Evolutionary conservation across 2,329 filamentous ascomycete species (phyloP).

Genomic region (Dissoconium aciculare): DNA sequence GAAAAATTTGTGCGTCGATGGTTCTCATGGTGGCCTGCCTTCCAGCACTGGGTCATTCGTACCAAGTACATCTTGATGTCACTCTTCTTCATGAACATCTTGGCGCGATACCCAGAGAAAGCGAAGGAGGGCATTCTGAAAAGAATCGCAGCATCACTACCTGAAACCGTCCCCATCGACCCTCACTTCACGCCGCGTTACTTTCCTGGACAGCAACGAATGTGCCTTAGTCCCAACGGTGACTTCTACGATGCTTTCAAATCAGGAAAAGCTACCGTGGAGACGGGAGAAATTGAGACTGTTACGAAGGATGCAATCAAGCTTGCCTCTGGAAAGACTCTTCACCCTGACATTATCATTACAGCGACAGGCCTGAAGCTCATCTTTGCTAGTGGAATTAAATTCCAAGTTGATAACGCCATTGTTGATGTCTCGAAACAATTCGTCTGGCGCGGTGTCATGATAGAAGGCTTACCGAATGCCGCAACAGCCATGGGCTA

Average conservation of each 20-base stretch:
- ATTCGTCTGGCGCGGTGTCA: slow-evolving; percentile 44
- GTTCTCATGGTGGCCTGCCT: slow-evolving; percentile 5
- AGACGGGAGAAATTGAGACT: slow-evolving; percentile 38
- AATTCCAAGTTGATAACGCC: slow-evolving; percentile 37
- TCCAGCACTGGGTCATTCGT: slow-evolving; percentile 17
- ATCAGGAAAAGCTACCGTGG: slow-evolving; percentile 36
- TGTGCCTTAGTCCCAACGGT: slow-evolving; percentile 51
- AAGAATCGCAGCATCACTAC: slow-evolving; percentile 30
- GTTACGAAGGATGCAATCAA: slow-evolving; percentile 35
- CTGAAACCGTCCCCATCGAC: slow-evolving; percentile 26
- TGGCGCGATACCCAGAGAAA: slow-evolving; percentile 17
- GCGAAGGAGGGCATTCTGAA: slow-evolving; percentile 23
- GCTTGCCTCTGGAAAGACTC: slow-evolving; percentile 25
- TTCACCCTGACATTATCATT: slow-evolving; percentile 46
- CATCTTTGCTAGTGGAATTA: slow-evolving; percentile 33
- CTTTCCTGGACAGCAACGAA: slow-evolving; percentile 50
- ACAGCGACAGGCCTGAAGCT: slow-evolving; percentile 48
- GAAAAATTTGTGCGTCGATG: slow-evolving; percentile 10
- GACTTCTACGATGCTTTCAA: slow-evolving; percentile 41
- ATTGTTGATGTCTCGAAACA: slow-evolving; percentile 31
- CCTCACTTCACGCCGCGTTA: slow-evolving; percentile 31
- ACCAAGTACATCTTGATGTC: slow-evolving; percentile 19
- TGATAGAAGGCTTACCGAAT: slow-evolving; percentile 49
- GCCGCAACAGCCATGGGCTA: slow-evolving; percentile 45
- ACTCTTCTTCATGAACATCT: slow-evolving; percentile 19